Conservation (phyloP, 2,329 filamentous ascomycete species). For the Penicillium sp. region DNA sequence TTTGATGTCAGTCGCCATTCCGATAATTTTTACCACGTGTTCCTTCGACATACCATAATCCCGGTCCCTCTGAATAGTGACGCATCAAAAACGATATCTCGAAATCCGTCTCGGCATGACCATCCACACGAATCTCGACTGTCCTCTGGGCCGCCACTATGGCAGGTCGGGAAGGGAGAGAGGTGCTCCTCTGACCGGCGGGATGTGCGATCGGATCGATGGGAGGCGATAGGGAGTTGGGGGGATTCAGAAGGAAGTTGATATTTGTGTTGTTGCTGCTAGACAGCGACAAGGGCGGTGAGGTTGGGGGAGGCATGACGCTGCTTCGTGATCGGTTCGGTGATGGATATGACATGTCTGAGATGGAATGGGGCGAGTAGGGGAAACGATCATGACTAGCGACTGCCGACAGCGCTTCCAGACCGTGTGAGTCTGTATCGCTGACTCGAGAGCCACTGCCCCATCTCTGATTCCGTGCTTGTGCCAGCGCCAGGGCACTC, state of each 20-base stretch:
- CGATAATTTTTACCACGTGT: background rate
- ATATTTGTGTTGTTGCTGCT: constrained; percentile 49
- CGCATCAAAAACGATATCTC: constrained; percentile 64
- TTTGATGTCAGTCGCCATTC: background rate
- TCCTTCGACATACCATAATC: constrained; percentile 55
- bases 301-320: constrained; percentile 40
- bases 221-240: constrained; percentile 47
- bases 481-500: constrained; percentile 34
- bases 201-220: constrained; percentile 48
- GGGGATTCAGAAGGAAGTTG: constrained; percentile 61
- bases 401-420: constrained; percentile 60
- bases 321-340: constrained; percentile 39
- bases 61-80: constrained; percentile 64
- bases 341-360: constrained; percentile 34
- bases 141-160: constrained; percentile 19
- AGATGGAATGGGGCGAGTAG: constrained; percentile 31
- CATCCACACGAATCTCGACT: constrained; percentile 30
- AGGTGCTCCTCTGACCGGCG: constrained; percentile 33
- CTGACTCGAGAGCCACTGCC: constrained; percentile 32
- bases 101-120: constrained; percentile 51
- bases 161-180: constrained; percentile 33
- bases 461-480: constrained; percentile 38
- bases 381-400: constrained; percentile 49
- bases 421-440: constrained; percentile 51
- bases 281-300: constrained; percentile 50